Base-by-base conservation (phyloP, 2,329 filamentous ascomycete species). In the Ophiostoma tasmaniense region DNA sequence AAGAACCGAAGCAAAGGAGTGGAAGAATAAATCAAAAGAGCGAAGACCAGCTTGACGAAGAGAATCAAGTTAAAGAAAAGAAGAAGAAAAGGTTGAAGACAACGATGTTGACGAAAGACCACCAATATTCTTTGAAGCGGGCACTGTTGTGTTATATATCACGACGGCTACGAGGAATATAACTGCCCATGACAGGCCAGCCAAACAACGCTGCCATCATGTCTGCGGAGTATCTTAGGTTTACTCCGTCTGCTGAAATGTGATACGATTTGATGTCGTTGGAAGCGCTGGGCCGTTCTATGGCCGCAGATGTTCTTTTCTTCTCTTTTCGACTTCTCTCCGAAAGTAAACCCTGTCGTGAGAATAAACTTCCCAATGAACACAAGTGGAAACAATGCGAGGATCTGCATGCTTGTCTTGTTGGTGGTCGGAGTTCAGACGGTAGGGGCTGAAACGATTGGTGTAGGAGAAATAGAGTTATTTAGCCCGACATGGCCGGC, bases 1-100 rank as follows among this genome's bases (percentile, higher is more conserved):
- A 13, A 55, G 66, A 42, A 45, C 69, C 70, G 50, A 64, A 70
- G 72, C n/a, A 66, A 70, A 35, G 33, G 39, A 67, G 68, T 70
- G 69, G 68, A 30, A 73, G 55, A 64, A 14, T 25, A 67, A 67
- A 67, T 67, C 42, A 65, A 70, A 70, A 68, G 62, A 68, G 25
- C 33, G 22, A 62, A 39, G 50, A 62, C 66, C 64, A 64, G 28
- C 39, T 66, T 68, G 25, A 35, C 6, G 30, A 65, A 37, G 33
- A n/a, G 42, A 30, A n/a, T 25, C n/a, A 52, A 14, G 0, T 7
- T 33, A 10, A 61, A 25, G 39, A 30, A 33, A 39, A 35, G 6
- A 37, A 11, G n/a, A 64, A 22, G 8, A 39, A 37, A 22, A 25
- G 8, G 22, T 14, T 35, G 17, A 33, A 62, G 14, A 62, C 7